Base-by-base conservation (phyloP, 164 flowering plant species). In the Buxus sempervirens region DNA sequence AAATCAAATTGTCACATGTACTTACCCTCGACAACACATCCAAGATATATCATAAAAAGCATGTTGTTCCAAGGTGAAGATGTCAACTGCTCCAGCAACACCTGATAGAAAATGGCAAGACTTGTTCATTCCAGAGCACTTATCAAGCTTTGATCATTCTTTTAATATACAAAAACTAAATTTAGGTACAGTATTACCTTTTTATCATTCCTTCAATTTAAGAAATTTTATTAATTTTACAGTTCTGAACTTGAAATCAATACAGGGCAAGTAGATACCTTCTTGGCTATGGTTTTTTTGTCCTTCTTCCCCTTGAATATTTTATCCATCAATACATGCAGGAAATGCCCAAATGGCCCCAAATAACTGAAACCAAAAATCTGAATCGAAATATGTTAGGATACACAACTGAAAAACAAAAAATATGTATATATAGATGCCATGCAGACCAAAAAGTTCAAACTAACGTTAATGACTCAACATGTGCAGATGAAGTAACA, bases 291-390 rank as follows among this genome's bases (percentile, higher is more conserved):
- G 9, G 99, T 88, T 72, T 75, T 82, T 0, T 78, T 55, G 72
- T 90, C 99, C 77, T 82, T 89, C 82, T 82, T 92, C 66, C 98
- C 99, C 73, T 90, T 89, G 85, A 96, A 96, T 66, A 93, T 74
- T 64, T 83, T 86, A 64, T 93, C 98, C 68, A 93, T 79, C 58
- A 86, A 38, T 65, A 76, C 73, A 68, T 96, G 90, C 73, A 88
- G 63, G 72, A 73, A 96, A 73, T 96, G 99, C 45, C 98, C 97
- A 69, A 90, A 83, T 32, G 98, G 99, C 72, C 99, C 98, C 71
- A 88, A 86, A 86, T 92, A 95, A 56, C 82, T 89, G 68, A 79
- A 73, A 12, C 98, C 99, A 75, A 88, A 81, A 41, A 92, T 70
- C 99, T 95, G 85, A 78, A 83, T 49, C 55, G 12, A 59, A 48